Evolutionary conservation across 148 eudicot species (phyloP).

Genomic region (Polygonum aviculare): DNA sequence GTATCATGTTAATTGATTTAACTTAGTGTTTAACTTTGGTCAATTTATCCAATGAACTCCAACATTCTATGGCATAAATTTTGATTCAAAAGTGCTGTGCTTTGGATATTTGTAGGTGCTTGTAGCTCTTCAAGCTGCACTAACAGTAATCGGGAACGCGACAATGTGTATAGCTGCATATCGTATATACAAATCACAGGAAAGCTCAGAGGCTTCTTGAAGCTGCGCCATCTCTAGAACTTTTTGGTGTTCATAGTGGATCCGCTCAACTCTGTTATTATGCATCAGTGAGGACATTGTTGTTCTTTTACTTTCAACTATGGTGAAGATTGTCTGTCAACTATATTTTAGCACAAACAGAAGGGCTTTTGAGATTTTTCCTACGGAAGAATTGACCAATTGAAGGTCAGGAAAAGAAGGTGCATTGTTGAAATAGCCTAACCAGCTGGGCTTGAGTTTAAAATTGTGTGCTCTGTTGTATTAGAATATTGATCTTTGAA

Average conservation of each 20-base stretch:
- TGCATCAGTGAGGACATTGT: not conserved
- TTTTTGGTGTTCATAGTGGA: not conserved
- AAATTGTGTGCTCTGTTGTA: not conserved
- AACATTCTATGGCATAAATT: not conserved
- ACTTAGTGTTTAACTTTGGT: not conserved
- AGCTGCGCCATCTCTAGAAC: not conserved
- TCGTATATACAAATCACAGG: conserved; percentile 59
- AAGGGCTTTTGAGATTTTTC: not conserved
- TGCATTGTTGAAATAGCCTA: not conserved
- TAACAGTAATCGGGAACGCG: conserved; percentile 76
- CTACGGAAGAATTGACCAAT: not conserved
- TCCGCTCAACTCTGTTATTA: not conserved
- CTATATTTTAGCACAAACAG: not conserved
- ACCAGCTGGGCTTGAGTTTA: not conserved
- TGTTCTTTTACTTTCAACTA: not conserved
- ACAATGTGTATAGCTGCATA: conserved; percentile 92
- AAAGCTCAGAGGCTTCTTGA: conserved; percentile 34
- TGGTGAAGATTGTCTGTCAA: not conserved
- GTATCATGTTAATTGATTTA: not conserved
- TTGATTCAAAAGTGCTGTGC: not conserved
- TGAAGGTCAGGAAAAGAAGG: not conserved
- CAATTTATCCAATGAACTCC: not conserved
- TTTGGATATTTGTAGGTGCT: conserved; percentile 35
- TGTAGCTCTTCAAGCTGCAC: conserved; percentile 88
- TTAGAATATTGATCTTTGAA: not conserved